Percentiles rank a stretch among this genome's conserved stretches.
Evolutionary conservation across 2,329 filamentous ascomycete genomes (phyloP).

Genomic region (Metarhizium anisopliae): DNA sequence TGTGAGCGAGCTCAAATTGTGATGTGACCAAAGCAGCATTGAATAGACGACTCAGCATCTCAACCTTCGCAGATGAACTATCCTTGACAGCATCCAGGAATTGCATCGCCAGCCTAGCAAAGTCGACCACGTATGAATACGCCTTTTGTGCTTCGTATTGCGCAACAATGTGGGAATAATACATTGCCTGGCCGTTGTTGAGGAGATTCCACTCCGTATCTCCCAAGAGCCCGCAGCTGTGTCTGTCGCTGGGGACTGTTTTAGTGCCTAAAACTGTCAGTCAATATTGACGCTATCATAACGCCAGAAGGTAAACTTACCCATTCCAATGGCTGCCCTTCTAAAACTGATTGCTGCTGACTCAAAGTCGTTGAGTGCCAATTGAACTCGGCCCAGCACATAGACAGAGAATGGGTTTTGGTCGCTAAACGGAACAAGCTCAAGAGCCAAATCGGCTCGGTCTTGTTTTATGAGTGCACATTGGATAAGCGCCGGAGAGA

Average conservation of each 20-base stretch:
- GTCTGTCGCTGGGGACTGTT: constrained; percentile 38
- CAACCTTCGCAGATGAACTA: constrained; percentile 42
- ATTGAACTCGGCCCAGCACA: constrained; percentile 69
- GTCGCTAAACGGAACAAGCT: constrained; percentile 46
- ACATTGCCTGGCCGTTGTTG: constrained; percentile 67
- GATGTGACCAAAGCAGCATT: constrained; percentile 69
- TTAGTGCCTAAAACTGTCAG: constrained; percentile 29
- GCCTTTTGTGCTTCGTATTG: constrained; percentile 73
- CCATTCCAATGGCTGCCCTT: constrained; percentile 73
- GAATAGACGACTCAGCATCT: constrained; percentile 79
- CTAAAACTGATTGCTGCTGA: constrained; percentile 69
- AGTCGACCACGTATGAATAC: constrained; percentile 76
- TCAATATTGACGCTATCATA: not conserved
- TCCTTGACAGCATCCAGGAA: constrained; percentile 33
- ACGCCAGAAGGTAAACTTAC: constrained; percentile 42
- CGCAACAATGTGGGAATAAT: constrained; percentile 77
- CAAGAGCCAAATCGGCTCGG: constrained; percentile 49
- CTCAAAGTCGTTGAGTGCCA: constrained; percentile 65
- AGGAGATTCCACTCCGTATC: constrained; percentile 63
- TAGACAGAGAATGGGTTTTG: constrained; percentile 63
- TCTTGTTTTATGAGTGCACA: constrained; percentile 52
- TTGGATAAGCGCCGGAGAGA: constrained; percentile 51
- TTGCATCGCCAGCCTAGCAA: constrained; percentile 66
- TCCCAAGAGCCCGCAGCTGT: constrained; percentile 61
- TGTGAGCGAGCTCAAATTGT: constrained; percentile 76